Evolutionary conservation across 768 basidiomycete species (phyloP).

Genomic region (Mycena epipterygia): DNA sequence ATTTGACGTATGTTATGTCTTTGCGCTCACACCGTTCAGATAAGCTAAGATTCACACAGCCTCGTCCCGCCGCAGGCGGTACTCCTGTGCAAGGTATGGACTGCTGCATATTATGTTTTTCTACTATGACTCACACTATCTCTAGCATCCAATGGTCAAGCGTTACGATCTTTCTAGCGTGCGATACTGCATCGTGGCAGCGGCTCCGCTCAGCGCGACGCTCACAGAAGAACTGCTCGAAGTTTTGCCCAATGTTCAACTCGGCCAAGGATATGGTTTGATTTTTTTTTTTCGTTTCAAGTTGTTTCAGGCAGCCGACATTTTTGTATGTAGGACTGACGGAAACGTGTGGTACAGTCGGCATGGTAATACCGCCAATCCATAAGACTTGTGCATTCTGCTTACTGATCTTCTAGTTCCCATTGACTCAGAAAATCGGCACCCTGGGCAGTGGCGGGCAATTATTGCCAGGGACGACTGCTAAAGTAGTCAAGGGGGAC

Average conservation of each 20-base stretch:
- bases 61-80: conserved; percentile 54
- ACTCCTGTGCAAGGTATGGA: conserved; percentile 48
- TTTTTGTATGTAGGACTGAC: conserved; percentile 45
- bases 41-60: conserved; percentile 30
- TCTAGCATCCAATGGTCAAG: conserved; percentile 51
- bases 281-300: not conserved
- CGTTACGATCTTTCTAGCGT: conserved; percentile 53
- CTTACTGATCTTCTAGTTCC: conserved; percentile 30
- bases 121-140: conserved; percentile 34
- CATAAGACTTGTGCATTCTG: not conserved
- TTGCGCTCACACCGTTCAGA: not conserved
- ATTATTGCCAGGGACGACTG: conserved; percentile 28
- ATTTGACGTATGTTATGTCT: conserved; percentile 42
- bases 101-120: not conserved
- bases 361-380: conserved; percentile 35
- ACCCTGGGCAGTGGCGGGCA: conserved; percentile 47
- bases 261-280: conserved; percentile 58
- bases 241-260: conserved; percentile 55
- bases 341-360: conserved; percentile 49
- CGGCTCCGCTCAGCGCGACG: conserved; percentile 57
- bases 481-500: conserved; percentile 35
- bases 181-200: conserved; percentile 52
- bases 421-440: conserved; percentile 42
- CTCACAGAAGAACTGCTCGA: conserved; percentile 48
- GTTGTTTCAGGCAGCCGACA: not conserved